phyloP scores from a whole-genome alignment of 2,329 filamentous ascomycete genomes.

The Pestalotiopsis sp. region DNA sequence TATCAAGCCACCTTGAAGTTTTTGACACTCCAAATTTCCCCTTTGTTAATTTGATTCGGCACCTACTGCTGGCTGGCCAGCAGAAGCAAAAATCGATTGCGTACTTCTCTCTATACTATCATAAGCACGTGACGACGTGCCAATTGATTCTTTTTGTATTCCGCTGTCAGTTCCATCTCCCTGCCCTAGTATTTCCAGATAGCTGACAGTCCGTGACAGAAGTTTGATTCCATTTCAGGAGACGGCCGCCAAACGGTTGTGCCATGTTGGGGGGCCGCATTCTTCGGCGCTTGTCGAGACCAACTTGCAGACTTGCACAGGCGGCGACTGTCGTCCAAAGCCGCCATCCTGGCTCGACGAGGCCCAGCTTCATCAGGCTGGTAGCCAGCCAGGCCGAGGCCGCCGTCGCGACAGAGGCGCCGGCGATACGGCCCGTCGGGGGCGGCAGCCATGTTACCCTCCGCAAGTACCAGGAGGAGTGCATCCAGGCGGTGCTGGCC shows the following conservation, averaged over 20 bases:
- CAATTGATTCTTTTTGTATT: background rate
- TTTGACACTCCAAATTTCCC: too few species aligned
- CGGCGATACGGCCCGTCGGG: background rate
- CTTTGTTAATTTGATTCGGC: too few species aligned
- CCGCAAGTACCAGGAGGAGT: conserved; percentile 88
- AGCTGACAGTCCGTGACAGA: background rate
- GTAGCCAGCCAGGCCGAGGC: background rate
- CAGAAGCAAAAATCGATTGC: background rate
- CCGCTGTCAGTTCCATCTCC: background rate
- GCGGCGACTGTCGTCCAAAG: conserved; percentile 3
- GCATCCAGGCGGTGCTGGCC: conserved; percentile 77
- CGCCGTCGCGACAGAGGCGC: background rate
- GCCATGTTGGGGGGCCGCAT: conserved; percentile 28
- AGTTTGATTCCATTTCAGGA: background rate
- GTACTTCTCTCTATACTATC: background rate
- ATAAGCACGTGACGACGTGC: background rate
- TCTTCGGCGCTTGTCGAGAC: conserved; percentile 22
- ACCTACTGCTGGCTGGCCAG: too few species aligned
- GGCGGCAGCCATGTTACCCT: conserved; percentile 53
- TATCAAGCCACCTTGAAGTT: too few species aligned
- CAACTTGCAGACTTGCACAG: conserved; percentile 13
- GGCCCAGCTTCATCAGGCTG: background rate
- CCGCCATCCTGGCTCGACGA: too few species aligned
- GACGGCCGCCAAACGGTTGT: conserved; percentile 4
- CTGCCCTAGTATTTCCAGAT: background rate